These are phyloP conservation scores for Ganoderma lingzhi DNA, from an alignment of 1,284 basidiomycete genomes.

Conservation along the genomic window DNA sequence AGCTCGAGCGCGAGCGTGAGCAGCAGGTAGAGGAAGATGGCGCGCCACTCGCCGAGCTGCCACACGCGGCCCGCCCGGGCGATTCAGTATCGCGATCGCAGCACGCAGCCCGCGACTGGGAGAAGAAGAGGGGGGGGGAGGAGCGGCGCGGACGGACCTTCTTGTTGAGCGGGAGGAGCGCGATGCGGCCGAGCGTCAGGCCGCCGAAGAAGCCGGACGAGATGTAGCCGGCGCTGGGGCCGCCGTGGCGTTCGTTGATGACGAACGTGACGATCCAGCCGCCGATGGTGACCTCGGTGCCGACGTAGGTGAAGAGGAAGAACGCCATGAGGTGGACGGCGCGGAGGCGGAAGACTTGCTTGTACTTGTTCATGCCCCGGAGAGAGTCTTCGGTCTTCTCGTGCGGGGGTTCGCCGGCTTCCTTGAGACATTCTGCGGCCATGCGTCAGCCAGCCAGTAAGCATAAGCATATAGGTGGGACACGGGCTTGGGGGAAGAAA, in stretches of 20 bases:
- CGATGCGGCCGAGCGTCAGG: slow-evolving; percentile 51
- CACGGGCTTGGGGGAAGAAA: no score
- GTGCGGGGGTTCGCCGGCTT: slow-evolving; percentile 41
- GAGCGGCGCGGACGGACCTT: slow-evolving; percentile 40
- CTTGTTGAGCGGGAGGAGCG: slow-evolving; percentile 57
- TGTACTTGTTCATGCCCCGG: slow-evolving; percentile 43
- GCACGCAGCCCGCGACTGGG: no score
- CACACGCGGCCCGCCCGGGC: not conserved
- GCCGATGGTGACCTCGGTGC: slow-evolving; percentile 55
- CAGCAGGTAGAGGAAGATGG: slow-evolving; percentile 47
- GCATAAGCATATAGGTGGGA: not conserved
- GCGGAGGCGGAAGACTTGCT: slow-evolving; percentile 46
- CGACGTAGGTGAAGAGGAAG: slow-evolving; percentile 56
- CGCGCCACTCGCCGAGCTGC: slow-evolving; percentile 51
- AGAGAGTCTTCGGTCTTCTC: slow-evolving; percentile 35
- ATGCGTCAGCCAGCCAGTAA: not conserved
- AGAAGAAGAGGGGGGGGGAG: not conserved
- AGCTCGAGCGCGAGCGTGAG: slow-evolving; percentile 56
- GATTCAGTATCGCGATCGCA: no score
- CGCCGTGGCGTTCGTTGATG: slow-evolving; percentile 51
- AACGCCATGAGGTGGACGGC: slow-evolving; percentile 51
- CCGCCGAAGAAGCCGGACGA: slow-evolving; percentile 59
- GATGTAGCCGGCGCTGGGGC: slow-evolving; percentile 56
- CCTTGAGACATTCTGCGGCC: slow-evolving; percentile 40
- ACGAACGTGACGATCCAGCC: slow-evolving; percentile 62